Conservation (phyloP, 1,284 basidiomycete genomes). For the Violaceomyces palustris region DNA sequence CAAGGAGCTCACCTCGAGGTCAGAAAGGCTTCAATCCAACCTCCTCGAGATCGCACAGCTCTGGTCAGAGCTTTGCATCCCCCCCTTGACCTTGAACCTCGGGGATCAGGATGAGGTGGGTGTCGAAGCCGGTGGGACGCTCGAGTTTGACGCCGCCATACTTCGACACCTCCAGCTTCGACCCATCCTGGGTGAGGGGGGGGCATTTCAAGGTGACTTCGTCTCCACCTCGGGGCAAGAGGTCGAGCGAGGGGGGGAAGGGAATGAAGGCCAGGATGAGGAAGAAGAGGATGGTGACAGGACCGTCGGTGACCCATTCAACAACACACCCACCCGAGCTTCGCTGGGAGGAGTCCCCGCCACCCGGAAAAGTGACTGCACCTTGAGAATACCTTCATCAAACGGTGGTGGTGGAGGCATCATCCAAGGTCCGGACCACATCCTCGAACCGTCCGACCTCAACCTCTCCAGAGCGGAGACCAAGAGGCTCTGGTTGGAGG, state of each 20-base stretch:
- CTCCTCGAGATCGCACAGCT: conserved; percentile 42
- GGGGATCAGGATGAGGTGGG: conserved; percentile 17
- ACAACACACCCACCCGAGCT: conserved; percentile 23
- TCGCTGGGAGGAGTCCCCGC: conserved; percentile 19
- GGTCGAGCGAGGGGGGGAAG: too few relatives aligned
- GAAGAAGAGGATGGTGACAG: not conserved
- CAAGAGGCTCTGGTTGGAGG: conserved; percentile 29
- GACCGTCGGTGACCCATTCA: conserved; percentile 9
- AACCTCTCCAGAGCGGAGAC: conserved; percentile 16
- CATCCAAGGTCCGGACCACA: conserved; percentile 8
- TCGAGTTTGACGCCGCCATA: conserved; percentile 30
- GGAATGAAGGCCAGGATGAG: conserved; percentile 6
- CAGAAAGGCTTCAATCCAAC: conserved; percentile 27
- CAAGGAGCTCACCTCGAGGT: conserved; percentile 29
- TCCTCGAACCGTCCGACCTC: conserved; percentile 23
- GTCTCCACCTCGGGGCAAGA: too few relatives aligned
- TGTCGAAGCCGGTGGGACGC: conserved; percentile 13
- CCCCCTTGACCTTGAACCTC: conserved; percentile 7
- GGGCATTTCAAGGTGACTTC: conserved; percentile 30
- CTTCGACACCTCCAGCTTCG: conserved; percentile 37
- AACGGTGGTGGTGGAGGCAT: not conserved
- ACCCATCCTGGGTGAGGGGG: conserved; percentile 20
- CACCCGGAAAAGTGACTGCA: not conserved
- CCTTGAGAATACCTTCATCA: not conserved
- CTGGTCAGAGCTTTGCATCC: conserved; percentile 43